A percentile compares a stretch with the other conserved stretches of the same genome.
phyloP scores from a whole-genome alignment of 2,329 filamentous ascomycete genomes.

The Paecilomyces sp. region DNA sequence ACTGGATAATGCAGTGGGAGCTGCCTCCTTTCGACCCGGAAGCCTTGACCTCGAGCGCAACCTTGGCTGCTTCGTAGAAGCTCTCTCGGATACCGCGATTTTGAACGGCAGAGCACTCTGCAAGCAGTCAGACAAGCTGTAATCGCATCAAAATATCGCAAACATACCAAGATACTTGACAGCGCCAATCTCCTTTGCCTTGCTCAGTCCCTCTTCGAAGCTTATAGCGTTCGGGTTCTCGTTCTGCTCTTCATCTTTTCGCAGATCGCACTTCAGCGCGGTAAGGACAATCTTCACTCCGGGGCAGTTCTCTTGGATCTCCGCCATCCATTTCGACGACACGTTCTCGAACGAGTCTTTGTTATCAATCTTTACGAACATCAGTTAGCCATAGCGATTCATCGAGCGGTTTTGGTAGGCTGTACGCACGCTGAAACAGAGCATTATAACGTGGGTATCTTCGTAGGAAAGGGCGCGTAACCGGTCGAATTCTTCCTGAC shows the following conservation, averaged over 20 bases:
- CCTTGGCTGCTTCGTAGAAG: conserved; percentile 93
- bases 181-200: conserved; percentile 84
- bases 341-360: conserved; percentile 97
- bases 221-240: conserved; percentile 62
- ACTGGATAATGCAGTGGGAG: conserved; percentile 29
- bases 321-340: conserved; percentile 95
- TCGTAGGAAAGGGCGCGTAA: conserved; percentile 93
- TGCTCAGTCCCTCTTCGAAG: conserved; percentile 86
- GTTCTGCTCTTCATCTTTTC: conserved; percentile 68
- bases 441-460: conserved; percentile 97
- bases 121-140: neutral
- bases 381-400: neutral
- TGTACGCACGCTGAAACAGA: conserved; percentile 74
- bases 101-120: conserved; percentile 96
- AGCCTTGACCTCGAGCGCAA: conserved; percentile 59
- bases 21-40: conserved; percentile 25
- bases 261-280: conserved; percentile 91
- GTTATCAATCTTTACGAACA: conserved; percentile 62
- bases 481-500: conserved; percentile 97
- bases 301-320: conserved; percentile 96
- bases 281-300: conserved; percentile 92
- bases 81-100: conserved; percentile 98
- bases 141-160: neutral
- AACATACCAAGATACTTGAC: conserved; percentile 73
- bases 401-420: neutral